A percentile compares a stretch with the other conserved stretches of the same genome.
Conservation (phyloP, 2,329 filamentous ascomycete genomes). For the Ophiostoma sp. region DNA sequence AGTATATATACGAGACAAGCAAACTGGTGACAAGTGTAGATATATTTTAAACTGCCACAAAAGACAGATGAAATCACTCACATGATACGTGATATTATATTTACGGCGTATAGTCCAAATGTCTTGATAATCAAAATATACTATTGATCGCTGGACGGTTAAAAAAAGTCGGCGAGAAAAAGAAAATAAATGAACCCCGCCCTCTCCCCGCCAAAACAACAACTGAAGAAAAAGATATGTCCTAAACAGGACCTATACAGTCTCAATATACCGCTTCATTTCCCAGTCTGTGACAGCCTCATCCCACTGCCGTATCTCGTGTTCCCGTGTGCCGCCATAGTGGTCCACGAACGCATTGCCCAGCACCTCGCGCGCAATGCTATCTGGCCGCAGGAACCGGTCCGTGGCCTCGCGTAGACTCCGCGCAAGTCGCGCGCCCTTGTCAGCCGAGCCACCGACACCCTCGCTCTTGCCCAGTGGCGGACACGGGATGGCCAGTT, state of each 20-base stretch:
- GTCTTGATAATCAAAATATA: neutral
- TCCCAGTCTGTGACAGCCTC: constrained; percentile 97
- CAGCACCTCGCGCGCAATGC: constrained; percentile 88
- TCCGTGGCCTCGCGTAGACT: constrained; percentile 77
- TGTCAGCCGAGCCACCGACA: constrained; percentile 65
- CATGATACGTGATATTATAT: too few relatives aligned
- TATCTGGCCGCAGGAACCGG: constrained; percentile 69
- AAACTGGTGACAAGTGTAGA: too few relatives aligned
- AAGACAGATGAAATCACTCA: neutral
- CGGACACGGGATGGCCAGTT: constrained; percentile 73
- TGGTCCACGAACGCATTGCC: constrained; percentile 95
- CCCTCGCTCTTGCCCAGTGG: constrained; percentile 82
- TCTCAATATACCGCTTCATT: constrained; percentile 71
- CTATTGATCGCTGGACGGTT: neutral
- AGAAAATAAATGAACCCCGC: neutral
- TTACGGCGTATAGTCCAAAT: neutral
- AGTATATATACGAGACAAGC: neutral
- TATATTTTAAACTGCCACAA: neutral
- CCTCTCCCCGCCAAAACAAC: neutral
- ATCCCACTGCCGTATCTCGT: constrained; percentile 87
- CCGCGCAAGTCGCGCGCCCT: constrained; percentile 75
- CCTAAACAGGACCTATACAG: constrained; percentile 40
- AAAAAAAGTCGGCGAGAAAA: neutral
- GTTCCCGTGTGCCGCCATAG: constrained; percentile 84
- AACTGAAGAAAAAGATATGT: neutral